phyloP scores from a whole-genome alignment of 2,329 filamentous ascomycete genomes.

The Neofusicoccum sp. region DNA sequence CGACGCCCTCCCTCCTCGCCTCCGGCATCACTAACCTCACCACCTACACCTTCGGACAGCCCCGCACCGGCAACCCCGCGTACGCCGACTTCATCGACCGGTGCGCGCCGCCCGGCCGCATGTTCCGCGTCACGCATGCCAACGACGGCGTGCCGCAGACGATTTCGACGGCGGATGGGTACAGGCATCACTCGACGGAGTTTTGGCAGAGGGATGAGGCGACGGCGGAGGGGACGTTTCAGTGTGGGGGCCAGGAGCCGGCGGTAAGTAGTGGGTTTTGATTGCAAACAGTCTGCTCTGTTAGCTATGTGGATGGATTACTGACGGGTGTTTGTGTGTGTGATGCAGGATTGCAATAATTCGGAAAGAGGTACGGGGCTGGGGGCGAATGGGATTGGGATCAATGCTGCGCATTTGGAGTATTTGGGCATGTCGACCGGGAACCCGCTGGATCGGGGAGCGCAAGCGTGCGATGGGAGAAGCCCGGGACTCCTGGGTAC shows the following conservation, averaged over 20 bases:
- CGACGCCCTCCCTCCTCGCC: not conserved
- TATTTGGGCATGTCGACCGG: not conserved
- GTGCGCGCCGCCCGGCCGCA: not conserved
- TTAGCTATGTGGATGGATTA: not conserved
- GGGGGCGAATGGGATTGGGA: not conserved
- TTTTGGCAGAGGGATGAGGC: conserved; percentile 11
- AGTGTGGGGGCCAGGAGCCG: not conserved
- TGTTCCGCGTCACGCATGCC: conserved; percentile 17
- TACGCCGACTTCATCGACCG: conserved; percentile 8
- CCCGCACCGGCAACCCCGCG: conserved; percentile 14
- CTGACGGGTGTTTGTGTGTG: not conserved
- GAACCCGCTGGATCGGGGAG: not conserved
- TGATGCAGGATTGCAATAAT: conserved; percentile 2
- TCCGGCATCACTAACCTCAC: not conserved
- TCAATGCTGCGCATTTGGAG: conserved; percentile 7
- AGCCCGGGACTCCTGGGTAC: not conserved
- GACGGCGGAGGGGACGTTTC: not conserved
- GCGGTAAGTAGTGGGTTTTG: not conserved
- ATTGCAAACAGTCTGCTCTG: not conserved
- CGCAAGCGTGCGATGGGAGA: not conserved
- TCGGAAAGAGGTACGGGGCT: not conserved
- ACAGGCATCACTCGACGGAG: conserved; percentile 13
- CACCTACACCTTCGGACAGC: conserved; percentile 9
- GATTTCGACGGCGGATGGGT: not conserved
- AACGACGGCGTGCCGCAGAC: conserved; percentile 19